These are phyloP conservation scores for Micractinium sp. DNA, from an alignment of 139 green algal species.

Conservation along the genomic window DNA sequence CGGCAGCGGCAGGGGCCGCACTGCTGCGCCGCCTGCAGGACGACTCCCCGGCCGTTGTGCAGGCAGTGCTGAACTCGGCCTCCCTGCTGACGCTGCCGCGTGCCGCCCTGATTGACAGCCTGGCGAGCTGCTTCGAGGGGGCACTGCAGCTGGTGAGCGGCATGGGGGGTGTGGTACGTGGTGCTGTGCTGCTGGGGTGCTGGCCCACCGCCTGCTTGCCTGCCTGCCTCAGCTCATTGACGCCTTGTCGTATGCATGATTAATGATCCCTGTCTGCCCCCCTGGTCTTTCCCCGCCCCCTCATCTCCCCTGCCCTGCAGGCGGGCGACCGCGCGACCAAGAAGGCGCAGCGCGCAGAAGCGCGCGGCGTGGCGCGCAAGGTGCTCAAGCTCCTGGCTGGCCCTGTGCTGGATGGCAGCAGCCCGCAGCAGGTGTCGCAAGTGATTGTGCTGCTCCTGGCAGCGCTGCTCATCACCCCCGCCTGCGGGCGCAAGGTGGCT, in stretches of 20 bases:
- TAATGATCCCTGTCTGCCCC: not conserved
- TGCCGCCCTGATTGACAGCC: constrained; percentile 25
- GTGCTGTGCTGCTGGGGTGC: no score
- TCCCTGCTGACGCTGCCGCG: constrained; percentile 26
- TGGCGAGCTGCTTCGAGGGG: constrained; percentile 14
- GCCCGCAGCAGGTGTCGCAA: not conserved
- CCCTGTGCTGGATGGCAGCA: not conserved
- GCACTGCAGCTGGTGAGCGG: constrained; percentile 9
- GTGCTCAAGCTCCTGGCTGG: constrained; percentile 32
- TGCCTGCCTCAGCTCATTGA: not conserved
- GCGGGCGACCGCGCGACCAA: not conserved
- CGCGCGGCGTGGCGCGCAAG: constrained; percentile 33
- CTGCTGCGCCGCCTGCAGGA: constrained; percentile 50
- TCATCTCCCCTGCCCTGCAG: not conserved
- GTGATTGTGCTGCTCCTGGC: constrained; percentile 11
- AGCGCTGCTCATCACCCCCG: constrained; percentile 1
- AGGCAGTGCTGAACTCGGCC: constrained; percentile 14
- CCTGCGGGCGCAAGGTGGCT: constrained; percentile 20
- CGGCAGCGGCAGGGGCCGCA: not conserved
- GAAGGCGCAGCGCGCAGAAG: constrained; percentile 28
- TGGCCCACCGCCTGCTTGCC: not conserved
- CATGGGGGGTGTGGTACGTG: not conserved
- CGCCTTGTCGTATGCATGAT: not conserved
- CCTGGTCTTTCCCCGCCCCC: not conserved
- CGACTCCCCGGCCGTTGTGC: constrained; percentile 48